A percentile compares a stretch with the other conserved stretches of the same genome.
phyloP scores from a whole-genome alignment of 495 filamentous ascomycete species.

The Xylaria sp. region DNA sequence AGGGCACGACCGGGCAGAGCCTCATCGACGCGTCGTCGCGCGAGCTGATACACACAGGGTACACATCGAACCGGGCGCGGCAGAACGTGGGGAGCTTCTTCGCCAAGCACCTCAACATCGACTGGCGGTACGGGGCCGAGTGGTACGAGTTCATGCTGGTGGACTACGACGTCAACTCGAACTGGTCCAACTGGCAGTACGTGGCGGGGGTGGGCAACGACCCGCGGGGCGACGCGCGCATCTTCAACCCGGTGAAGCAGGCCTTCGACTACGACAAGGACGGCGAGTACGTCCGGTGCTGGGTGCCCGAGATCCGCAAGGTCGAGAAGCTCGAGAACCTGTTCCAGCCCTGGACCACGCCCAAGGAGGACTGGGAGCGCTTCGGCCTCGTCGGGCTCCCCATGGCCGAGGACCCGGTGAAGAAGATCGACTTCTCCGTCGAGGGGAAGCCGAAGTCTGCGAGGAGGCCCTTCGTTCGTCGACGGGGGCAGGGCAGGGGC shows the following conservation, averaged over 20 bases:
- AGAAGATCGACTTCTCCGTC: constrained; percentile 61
- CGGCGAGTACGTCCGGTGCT: constrained; percentile 69
- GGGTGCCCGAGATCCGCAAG: constrained; percentile 67
- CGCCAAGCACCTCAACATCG: constrained; percentile 72
- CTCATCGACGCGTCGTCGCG: constrained; percentile 75
- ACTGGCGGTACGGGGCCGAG: constrained; percentile 79
- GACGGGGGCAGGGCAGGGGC: constrained; percentile 37
- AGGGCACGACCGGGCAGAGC: constrained; percentile 70
- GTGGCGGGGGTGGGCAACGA: constrained; percentile 77
- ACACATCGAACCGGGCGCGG: constrained; percentile 72
- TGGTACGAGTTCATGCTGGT: constrained; percentile 76
- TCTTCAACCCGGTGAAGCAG: constrained; percentile 79
- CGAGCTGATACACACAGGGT: constrained; percentile 73
- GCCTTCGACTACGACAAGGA: constrained; percentile 71
- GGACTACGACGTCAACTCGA: constrained; percentile 74
- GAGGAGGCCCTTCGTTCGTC: constrained; percentile 41
- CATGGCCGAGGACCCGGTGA: constrained; percentile 64
- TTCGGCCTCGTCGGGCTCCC: constrained; percentile 56
- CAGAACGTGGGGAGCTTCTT: constrained; percentile 77
- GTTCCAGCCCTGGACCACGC: constrained; percentile 70
- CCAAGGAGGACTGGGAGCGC: constrained; percentile 54
- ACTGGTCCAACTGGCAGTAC: constrained; percentile 84
- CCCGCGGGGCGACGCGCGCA: constrained; percentile 65
- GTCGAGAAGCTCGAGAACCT: constrained; percentile 61
- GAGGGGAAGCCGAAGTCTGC: constrained; percentile 48